Evolutionary conservation across 2,329 filamentous ascomycete species (phyloP), one percentile per base, ranked within the genome.

Genomic region (Ceratocystis lukuohia): DNA sequence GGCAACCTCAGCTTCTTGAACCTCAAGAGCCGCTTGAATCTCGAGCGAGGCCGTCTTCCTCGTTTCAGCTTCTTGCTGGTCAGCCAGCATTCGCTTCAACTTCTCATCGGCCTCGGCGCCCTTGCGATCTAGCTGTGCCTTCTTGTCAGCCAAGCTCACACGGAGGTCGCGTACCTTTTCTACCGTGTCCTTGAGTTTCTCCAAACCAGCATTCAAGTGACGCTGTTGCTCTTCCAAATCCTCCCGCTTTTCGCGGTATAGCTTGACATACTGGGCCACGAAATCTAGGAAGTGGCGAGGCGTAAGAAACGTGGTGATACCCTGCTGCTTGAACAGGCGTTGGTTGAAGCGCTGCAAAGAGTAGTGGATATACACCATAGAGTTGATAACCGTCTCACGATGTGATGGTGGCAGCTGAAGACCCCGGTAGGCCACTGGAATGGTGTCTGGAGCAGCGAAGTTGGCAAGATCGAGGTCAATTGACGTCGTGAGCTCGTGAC

Each of bases 311-410:
- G 94, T 97, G 37, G 88, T 83, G 76, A 89, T 91, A 75, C 90
- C 91, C 77, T 97, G 94, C 74, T 97, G 94, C 74, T 91, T 94
- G 69, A 88, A 84, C 28, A 99, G 80, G 72, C 91, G 92, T 70
- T 83, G 80, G 73, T 99, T 99, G 82, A 96, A 95, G 63, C 84
- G 83, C 69, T 93, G 90, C 62, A 99, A 79, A 1, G 94, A 99
- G 77, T 97, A 91, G 74, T 99, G 94, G 22, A 99, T 93, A 73
- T 96, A 95, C 2, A 99, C 95, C 94, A 99, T 99, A 0, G 92
- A 89, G 74, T 99, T 99, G 75, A 99, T 84, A 61, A 99, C 87
- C 2, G 92, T 85, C 75, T 96, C 91, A 69, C 94, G 86, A 75
- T 99, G 93, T 65, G 88, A 89, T 7, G 93, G 89, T 25, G 94